Conservation (phyloP, 768 basidiomycete species). For the Imleria badia region DNA sequence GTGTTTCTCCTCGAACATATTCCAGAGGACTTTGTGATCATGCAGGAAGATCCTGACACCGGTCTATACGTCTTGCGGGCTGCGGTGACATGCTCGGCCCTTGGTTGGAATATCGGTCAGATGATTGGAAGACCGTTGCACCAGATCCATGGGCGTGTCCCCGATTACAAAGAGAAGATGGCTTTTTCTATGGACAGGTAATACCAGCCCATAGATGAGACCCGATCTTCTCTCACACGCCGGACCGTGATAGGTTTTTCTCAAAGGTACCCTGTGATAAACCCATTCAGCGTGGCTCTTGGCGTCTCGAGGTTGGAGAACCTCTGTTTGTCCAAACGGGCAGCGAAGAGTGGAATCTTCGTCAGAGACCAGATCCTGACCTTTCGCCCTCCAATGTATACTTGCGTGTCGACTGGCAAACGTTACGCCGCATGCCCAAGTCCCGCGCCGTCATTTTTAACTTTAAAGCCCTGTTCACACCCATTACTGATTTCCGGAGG, state of each 20-base stretch:
- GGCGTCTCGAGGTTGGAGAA: constrained; percentile 51
- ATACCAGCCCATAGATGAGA: background rate
- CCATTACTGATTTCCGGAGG: constrained; percentile 39
- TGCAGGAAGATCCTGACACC: constrained; percentile 40
- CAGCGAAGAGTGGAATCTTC: constrained; percentile 37
- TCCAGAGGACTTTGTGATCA: constrained; percentile 52
- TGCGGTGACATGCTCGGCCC: constrained; percentile 44
- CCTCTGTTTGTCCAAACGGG: constrained; percentile 44
- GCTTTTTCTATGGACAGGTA: constrained; percentile 50
- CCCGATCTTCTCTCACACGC: background rate
- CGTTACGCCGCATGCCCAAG: constrained; percentile 46
- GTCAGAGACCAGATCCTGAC: constrained; percentile 34
- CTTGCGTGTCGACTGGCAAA: constrained; percentile 57
- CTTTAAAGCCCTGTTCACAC: constrained; percentile 55
- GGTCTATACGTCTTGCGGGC: constrained; percentile 46
- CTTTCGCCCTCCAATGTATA: constrained; percentile 41
- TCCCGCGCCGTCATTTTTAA: constrained; percentile 53
- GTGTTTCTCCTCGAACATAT: constrained; percentile 48
- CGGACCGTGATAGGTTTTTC: constrained; percentile 39
- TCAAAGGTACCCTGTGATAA: constrained; percentile 45
- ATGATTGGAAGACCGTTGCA: constrained; percentile 50
- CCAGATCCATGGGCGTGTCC: constrained; percentile 48
- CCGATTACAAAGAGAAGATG: constrained; percentile 51
- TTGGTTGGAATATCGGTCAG: constrained; percentile 48
- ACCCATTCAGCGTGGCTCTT: constrained; percentile 54